Evolutionary conservation across 768 basidiomycete genomes (phyloP).

Genomic region (Termitomyces sp.): DNA sequence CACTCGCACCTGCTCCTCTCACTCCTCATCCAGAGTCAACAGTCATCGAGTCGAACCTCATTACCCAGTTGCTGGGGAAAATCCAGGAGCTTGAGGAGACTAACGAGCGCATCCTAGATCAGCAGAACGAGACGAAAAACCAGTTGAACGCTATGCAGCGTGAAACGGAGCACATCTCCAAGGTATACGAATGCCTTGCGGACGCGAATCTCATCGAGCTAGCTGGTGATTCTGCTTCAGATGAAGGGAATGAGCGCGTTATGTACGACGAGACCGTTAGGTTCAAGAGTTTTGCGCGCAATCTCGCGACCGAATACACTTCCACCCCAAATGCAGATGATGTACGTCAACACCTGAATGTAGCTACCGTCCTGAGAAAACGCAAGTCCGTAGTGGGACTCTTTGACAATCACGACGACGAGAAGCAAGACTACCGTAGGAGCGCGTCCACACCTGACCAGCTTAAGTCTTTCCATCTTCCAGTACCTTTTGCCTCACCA

Average conservation of each 20-base stretch:
- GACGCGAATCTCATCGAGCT: conserved; percentile 49
- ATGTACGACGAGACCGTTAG: conserved; percentile 34
- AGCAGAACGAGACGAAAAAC: conserved; percentile 56
- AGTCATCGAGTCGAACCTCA: conserved; percentile 53
- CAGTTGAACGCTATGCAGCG: conserved; percentile 66
- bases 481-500: conserved; percentile 28
- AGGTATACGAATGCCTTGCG: conserved; percentile 63
- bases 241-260: conserved; percentile 18
- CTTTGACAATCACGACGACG: conserved; percentile 37
- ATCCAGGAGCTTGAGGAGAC: conserved; percentile 74
- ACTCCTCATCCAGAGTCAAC: conserved; percentile 36
- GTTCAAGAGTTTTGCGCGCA: conserved; percentile 42
- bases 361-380: conserved; percentile 18
- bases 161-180: conserved; percentile 66
- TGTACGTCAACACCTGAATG: conserved; percentile 10
- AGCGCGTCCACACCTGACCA: conserved; percentile 14
- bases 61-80: conserved; percentile 69
- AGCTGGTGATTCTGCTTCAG: conserved; percentile 29
- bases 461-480: conserved; percentile 16
- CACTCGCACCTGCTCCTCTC: conserved; percentile 8
- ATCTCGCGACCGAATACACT: conserved; percentile 30
- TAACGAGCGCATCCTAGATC: conserved; percentile 59
- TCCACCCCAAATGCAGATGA: conserved; percentile 10
- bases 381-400: conserved; percentile 59
- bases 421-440: conserved; percentile 7